Evolutionary conservation across 192 early-diverging fungal species (phyloP), one percentile per base, ranked within the genome.

Genomic region (Coemansia sp.): DNA sequence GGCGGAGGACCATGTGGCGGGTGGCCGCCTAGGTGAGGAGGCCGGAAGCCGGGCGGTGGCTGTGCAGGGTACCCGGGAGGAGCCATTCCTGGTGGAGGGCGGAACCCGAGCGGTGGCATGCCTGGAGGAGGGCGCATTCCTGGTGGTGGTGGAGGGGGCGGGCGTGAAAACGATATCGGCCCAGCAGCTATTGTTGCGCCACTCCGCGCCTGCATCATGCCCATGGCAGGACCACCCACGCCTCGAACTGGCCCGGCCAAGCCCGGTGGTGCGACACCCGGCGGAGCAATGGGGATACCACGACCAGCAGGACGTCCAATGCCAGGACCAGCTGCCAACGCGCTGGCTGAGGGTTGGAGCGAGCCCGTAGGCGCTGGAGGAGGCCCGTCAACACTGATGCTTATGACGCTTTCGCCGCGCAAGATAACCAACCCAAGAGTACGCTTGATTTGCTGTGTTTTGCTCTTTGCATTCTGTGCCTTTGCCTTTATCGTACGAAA

Each of bases 241-340:
- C 97, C 97, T 63, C 95, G 89, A n/a, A 98, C 91, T 36, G 96
- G 97, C 33, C 94, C 95, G 34, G 91, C 87, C 52, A 98, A 86
- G 43, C 93, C 93, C 16, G 85, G 68, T 34, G 79, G 79, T 18
- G 78, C 71, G 42, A 82, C 80, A 18, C 70, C 78, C 22, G 82
- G 77, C 51, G 73, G 80, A 11, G 89, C 87, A 61, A 93, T 75
- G 10, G 90, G 88, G 60, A 91, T 84, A 11, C 92, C 93, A 40
- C 92, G 86, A 62, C 94, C 94, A 20, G 94, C 93, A 63, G 95
- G 93, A 49, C 93, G 84, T n/a, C 86, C 92, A 36, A 94, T 75
- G 43, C 94, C 94, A 29, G 91, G 90, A n/a, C 91, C 94, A 51
- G 79, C 73, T 5, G 84, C 73, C 55, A 89, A 60, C 36, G 79